Conservation (phyloP, 2,329 filamentous ascomycete species). For the Calonectria honghensis region DNA sequence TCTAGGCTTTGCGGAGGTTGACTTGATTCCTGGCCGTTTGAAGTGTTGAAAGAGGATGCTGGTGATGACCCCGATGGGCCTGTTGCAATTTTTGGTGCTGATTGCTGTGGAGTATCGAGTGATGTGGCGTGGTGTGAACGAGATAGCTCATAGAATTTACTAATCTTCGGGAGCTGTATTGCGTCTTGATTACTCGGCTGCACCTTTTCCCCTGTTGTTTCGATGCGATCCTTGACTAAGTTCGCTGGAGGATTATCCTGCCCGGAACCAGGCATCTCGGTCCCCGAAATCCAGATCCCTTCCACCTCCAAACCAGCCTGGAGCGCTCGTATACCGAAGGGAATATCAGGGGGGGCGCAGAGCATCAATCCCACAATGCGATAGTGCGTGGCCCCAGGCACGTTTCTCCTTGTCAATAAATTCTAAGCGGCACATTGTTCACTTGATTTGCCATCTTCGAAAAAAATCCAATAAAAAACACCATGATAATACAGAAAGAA, state of each 20-base stretch:
- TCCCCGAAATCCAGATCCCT: constrained; percentile 84
- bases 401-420: constrained; percentile 80
- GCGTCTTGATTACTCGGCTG: background rate
- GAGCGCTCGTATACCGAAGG: constrained; percentile 90
- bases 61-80: no score
- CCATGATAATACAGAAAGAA: constrained; percentile 80
- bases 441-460: constrained; percentile 80
- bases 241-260: constrained; percentile 52
- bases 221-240: constrained; percentile 43
- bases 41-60: no score
- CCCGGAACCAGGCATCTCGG: constrained; percentile 62
- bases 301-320: constrained; percentile 89
- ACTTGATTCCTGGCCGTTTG: background rate
- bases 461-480: constrained; percentile 80
- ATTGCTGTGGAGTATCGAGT: background rate
- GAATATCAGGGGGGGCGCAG: constrained; percentile 75
- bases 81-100: no score
- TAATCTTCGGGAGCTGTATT: background rate
- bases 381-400: constrained; percentile 71
- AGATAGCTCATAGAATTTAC: background rate
- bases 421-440: constrained; percentile 73
- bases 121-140: no score
- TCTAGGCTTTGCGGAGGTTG: background rate
- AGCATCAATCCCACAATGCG: constrained; percentile 69
- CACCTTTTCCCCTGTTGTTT: constrained; percentile 18